Evolutionary conservation across 768 basidiomycete species (phyloP), one percentile per base, ranked within the genome.

Genomic region (Rhodotorula graminis): DNA sequence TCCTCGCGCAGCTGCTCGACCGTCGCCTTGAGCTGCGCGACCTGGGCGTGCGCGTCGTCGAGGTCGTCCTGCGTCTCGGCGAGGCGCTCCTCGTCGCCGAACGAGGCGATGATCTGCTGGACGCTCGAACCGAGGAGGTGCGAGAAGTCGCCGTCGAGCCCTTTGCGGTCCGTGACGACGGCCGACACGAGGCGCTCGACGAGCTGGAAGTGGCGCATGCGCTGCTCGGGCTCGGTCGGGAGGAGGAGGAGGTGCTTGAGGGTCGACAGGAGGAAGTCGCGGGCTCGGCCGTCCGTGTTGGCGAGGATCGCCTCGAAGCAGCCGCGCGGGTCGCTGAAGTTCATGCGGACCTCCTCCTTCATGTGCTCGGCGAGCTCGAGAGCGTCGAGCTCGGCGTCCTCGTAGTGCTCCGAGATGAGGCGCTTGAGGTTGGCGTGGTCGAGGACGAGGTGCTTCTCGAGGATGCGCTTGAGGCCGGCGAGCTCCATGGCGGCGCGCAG

Each of bases 241-340:
- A 98, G 90, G 75, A 98, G 86, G 29, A 97, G 84, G 68, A 99
- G 81, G 81, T 97, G 93, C 79, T 93, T 92, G 86, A 98, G 87
- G 81, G 93, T 90, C n/a, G 92, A 91, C 55, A 94, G 83, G 80
- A 99, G 90, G 80, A 94, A 88, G 73, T 90, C 88, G 76, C 85
- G 84, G 12, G 93, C 93, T 70, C 87, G 87, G 56, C 89, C 89
- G 71, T 88, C 84, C n/a, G 89, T 88, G 80, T 86, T 89, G n/a
- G 86, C 82, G 73, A 86, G 85, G 60, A 99, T 84, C 5, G 90
- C 90, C 65, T 88, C 87, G 83, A 90, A 95, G 46, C 97, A 88
- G 79, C 97, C 93, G 77, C 89, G 86, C 27, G 92, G 89, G 71
- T 89, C 88, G 53, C 86, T 86, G 75, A 96, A 85, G 79, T 90